Evolutionary conservation across 2,329 filamentous ascomycete species (phyloP), one percentile per base, ranked within the genome.

Genomic region (Aspergillus costaricaensis): DNA sequence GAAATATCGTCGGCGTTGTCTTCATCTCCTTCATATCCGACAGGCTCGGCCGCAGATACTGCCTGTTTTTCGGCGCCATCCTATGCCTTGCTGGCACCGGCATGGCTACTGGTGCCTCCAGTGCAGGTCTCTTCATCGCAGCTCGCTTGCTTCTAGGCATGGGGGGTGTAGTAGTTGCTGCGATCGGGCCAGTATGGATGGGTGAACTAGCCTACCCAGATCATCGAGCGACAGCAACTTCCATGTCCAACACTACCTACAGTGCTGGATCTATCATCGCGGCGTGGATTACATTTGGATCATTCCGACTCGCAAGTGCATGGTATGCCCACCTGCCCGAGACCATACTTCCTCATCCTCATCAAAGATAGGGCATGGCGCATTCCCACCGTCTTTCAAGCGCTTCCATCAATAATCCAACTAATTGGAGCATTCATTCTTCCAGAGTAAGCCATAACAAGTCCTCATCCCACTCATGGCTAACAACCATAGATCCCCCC

Each of bases 371-470:
- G 47, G 47, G 47, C 54, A 56, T 63, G 60, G 55, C 62, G 62
- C 17, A 61, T 63, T 21, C 62, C 62, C n/a, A 63, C 60, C 43
- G 57, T 60, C 55, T 61, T 60, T 30, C 62, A 63, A 25, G 55
- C 60, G 3, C 58, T 63, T 19, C 60, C 62, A 1, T 63, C 62
- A 2, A 41, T 57, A 32, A 52, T 63, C 36, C 59, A 62, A 7
- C 41, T 55, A 2, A 36, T 62, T n/a, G 55, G 52, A 2, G 50
- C 57, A 4, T 58, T 54, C 27, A 51, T 63, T 36, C 56, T 61
- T 3, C 59, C 62, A 9, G 62, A 63, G 57, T 50, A 30, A 21
- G 47, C 7, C 15, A 2, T 2, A 36, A 7, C 1, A 10, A 30
- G 3, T 4, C 5, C 6, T 27, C 12, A 15, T 48, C 5, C 19